These are phyloP conservation scores for Poronia punctata DNA, from an alignment of 495 filamentous ascomycete genomes.

Conservation along the genomic window DNA sequence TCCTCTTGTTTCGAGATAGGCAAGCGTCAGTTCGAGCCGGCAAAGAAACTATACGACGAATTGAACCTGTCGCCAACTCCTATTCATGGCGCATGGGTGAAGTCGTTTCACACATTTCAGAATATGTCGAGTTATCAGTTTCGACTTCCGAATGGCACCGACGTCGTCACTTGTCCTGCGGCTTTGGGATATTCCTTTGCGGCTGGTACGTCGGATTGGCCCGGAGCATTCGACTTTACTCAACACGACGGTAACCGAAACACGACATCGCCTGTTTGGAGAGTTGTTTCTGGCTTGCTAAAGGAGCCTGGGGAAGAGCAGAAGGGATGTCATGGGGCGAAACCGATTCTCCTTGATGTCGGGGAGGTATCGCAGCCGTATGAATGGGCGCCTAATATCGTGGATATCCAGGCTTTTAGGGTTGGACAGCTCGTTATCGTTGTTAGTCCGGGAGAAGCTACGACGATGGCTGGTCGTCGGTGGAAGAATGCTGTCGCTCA, in stretches of 20 bases:
- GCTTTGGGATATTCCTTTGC: conserved; percentile 92
- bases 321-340: conserved; percentile 68
- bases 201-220: conserved; percentile 89
- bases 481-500: conserved; percentile 75
- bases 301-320: conserved; percentile 68
- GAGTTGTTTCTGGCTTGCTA: conserved; percentile 63
- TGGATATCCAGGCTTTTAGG: conserved; percentile 83
- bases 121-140: conserved; percentile 72
- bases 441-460: conserved; percentile 84
- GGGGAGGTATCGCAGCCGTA: conserved; percentile 76
- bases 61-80: conserved; percentile 41
- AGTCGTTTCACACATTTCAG: conserved; percentile 67
- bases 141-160: conserved; percentile 64
- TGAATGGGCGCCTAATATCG: conserved; percentile 86
- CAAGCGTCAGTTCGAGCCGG: conserved; percentile 62
- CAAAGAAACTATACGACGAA: conserved; percentile 55
- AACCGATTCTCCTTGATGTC: conserved; percentile 85
- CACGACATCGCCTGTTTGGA: conserved; percentile 79
- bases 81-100: conserved; percentile 55
- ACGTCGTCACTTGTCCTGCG: conserved; percentile 74
- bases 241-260: conserved; percentile 70
- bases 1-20: conserved; percentile 77
- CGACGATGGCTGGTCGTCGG: conserved; percentile 88
- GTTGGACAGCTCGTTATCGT: conserved; percentile 86
- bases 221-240: conserved; percentile 89